Percentiles rank a stretch among this genome's conserved stretches.
phyloP scores from a whole-genome alignment of 805 yeast genomes.

The Saturnispora galanensis region DNA sequence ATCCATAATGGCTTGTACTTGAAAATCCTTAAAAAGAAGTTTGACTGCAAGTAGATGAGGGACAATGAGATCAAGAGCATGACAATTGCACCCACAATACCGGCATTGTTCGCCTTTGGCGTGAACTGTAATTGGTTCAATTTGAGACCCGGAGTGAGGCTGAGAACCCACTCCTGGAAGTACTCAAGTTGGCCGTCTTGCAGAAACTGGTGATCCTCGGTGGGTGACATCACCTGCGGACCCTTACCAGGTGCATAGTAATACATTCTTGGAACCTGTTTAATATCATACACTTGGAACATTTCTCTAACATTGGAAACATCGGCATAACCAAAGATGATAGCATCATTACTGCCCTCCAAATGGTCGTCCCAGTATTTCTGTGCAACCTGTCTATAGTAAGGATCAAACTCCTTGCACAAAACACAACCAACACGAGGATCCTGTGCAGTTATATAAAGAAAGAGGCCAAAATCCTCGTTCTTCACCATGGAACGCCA shows the following conservation, averaged over 20 bases:
- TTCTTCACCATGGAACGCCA: constrained; percentile 48
- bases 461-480: constrained; percentile 54
- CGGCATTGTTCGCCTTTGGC: constrained; percentile 5
- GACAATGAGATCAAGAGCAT: constrained; percentile 24
- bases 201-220: constrained; percentile 36
- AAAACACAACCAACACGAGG: constrained; percentile 66
- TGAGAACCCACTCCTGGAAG: constrained; percentile 10
- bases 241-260: constrained; percentile 21
- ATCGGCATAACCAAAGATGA: constrained; percentile 71
- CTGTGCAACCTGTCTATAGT: constrained; percentile 46
- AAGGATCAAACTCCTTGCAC: constrained; percentile 65
- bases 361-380: constrained; percentile 41
- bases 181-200: constrained; percentile 31
- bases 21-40: constrained; percentile 32
- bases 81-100: constrained; percentile 28
- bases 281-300: constrained; percentile 45
- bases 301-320: constrained; percentile 45
- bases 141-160: constrained; percentile 5
- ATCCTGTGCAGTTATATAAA: constrained; percentile 64
- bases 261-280: constrained; percentile 71
- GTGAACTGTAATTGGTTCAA: constrained; percentile 1
- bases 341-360: constrained; percentile 11
- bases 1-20: constrained; percentile 64
- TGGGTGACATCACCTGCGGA: constrained; percentile 17
- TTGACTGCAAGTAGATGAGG: constrained; percentile 21